These are phyloP conservation scores for Quercus variabilis DNA, from an alignment of 306 rosid genomes.

Conservation along the genomic window DNA sequence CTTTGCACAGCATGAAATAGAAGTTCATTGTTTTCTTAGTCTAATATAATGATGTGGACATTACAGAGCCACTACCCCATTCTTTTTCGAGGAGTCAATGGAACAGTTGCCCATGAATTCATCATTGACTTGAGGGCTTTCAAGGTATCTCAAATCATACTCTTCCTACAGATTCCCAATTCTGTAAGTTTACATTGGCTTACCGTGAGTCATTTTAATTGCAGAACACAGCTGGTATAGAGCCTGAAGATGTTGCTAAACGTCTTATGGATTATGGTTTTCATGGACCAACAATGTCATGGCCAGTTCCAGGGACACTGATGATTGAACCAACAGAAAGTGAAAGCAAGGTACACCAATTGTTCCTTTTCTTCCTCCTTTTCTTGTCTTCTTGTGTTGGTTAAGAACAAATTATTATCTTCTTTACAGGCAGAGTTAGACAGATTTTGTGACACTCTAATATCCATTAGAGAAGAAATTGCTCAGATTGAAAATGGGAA, in stretches of 20 bases:
- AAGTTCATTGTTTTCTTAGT: no score
- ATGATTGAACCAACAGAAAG: constrained; percentile 99
- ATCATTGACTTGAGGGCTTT: constrained; percentile 93
- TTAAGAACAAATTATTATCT: constrained; percentile 4
- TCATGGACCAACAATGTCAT: constrained; percentile 99
- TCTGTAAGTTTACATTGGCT: neutral
- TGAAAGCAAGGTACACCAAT: constrained; percentile 83
- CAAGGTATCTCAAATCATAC: constrained; percentile 52
- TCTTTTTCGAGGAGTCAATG: constrained; percentile 98
- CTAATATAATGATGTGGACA: no score
- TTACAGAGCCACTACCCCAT: constrained; percentile 53
- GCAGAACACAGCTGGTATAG: constrained; percentile 86
- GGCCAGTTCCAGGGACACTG: constrained; percentile 99
- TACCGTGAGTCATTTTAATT: constrained; percentile 19
- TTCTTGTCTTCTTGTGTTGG: neutral
- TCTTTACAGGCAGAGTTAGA: constrained; percentile 90
- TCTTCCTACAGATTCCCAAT: neutral
- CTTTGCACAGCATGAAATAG: constrained; percentile 29
- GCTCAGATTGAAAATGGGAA: constrained; percentile 88
- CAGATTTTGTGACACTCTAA: constrained; percentile 90
- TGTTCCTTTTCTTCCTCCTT: constrained; percentile 3
- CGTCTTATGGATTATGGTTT: constrained; percentile 99
- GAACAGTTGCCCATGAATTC: constrained; percentile 94
- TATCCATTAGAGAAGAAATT: constrained; percentile 87
- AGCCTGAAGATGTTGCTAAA: constrained; percentile 95